Conservation (phyloP, 1,139 yeast species). For the Suhomyces ambrosiae region DNA sequence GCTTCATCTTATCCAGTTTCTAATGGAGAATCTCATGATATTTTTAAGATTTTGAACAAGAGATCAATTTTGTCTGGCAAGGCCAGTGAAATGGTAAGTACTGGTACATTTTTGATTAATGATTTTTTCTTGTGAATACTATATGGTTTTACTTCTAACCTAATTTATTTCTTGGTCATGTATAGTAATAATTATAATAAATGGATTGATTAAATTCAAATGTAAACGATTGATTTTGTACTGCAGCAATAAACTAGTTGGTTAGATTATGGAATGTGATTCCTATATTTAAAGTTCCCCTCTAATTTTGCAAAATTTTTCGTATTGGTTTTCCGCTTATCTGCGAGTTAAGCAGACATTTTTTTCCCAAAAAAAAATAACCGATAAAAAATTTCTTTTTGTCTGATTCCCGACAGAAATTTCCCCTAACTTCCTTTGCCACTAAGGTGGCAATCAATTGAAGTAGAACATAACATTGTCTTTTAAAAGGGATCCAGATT, state of each 20-base stretch:
- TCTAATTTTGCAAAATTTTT: background rate
- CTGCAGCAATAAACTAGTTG: too few species aligned
- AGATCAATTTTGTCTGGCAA: conserved; percentile 51
- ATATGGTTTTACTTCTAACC: background rate
- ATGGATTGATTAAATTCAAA: background rate
- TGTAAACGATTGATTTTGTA: too few species aligned
- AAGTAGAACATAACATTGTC: too few species aligned
- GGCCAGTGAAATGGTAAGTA: conserved; percentile 58
- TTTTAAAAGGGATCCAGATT: too few species aligned
- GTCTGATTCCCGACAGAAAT: background rate
- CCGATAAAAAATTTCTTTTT: conserved; percentile 1
- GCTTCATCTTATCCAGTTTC: conserved; percentile 7
- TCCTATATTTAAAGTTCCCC: too few species aligned
- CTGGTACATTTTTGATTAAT: conserved; percentile 50
- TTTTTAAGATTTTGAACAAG: conserved; percentile 43
- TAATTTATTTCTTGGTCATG: conserved; percentile 3
- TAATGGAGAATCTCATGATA: conserved; percentile 23
- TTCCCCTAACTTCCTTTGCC: background rate
- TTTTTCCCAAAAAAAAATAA: background rate
- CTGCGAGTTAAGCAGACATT: background rate
- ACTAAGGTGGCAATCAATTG: conserved; percentile 1
- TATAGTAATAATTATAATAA: conserved; percentile 1
- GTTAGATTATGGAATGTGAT: too few species aligned
- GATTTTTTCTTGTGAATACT: conserved; percentile 45
- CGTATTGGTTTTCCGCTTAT: background rate